Evolutionary conservation across 2,329 filamentous ascomycete species (phyloP), one percentile per base, ranked within the genome.

Genomic region (Leptodontidium sp.): DNA sequence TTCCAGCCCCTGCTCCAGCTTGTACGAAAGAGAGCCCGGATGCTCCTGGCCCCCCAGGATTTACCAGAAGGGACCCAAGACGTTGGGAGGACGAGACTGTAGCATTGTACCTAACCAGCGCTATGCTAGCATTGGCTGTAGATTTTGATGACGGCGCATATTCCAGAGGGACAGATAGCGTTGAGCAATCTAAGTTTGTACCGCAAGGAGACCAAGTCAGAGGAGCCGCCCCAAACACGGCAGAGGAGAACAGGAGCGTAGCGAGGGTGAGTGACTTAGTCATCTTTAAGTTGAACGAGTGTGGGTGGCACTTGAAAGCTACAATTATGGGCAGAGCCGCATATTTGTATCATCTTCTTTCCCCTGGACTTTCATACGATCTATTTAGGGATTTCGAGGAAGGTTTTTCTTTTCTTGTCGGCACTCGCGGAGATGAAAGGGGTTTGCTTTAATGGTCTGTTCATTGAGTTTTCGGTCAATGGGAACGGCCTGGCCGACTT

Each of bases 1-100:
- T 57, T n/a, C 59, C 59, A 14, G 50, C 59, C 5, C 63, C 63
- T 17, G 65, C 65, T 6, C 67, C 63, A 21, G 65, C 57, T 4
- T 67, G 26, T 12, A 70, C 65, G 26, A 70, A 70, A 6, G 21
- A 21, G 7, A 61, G 55, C 1, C 68, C 68, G 4, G 64, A 67
- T 50, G 61, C 68, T 24, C 68, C 68, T 55, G 67, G 67, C 1
- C 67, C 67, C 43, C 67, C 67, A 1, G 68, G 68, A 43, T 70
- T 70, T 26, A 66, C 59, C 11, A 67, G 59, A 12, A 67, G 59
- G n/a, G 65, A 67, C 4, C 65, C 65, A 24, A 67, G 59, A 26
- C 65, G 65, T n/a, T 59, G 47, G 4, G 35, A 49, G 12, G 58
- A 29, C 7, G 49, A 40, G 7, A 58, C 59, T 17, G 50, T 64